Evolutionary conservation across 768 basidiomycete species (phyloP).

Genomic region (Podaxis rugospora): DNA sequence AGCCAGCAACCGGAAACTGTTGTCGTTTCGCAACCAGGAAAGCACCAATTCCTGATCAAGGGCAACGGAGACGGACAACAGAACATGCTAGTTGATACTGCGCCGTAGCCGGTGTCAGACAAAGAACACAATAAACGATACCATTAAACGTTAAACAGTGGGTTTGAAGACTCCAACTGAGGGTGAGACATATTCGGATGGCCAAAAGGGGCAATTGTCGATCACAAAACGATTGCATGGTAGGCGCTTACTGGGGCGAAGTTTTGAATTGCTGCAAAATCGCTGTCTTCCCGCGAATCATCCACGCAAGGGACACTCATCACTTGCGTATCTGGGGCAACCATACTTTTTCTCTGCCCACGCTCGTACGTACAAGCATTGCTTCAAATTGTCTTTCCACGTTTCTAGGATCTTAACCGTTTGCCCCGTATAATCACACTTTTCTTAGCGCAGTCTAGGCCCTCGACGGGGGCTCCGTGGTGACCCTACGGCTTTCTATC

Average conservation of each 20-base stretch:
- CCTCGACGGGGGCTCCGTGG: not conserved
- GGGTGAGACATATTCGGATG: not conserved
- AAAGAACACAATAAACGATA: not conserved
- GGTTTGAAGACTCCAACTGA: not conserved
- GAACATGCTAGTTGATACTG: slow-evolving; percentile 14
- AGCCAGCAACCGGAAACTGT: slow-evolving; percentile 43
- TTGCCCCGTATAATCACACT: not conserved
- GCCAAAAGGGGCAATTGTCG: not conserved
- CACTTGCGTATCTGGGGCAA: too few species aligned
- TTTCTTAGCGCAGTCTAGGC: not conserved
- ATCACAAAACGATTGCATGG: not conserved
- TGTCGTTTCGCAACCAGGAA: slow-evolving; percentile 58
- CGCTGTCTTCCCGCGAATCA: not conserved
- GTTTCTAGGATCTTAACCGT: not conserved
- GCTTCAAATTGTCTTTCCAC: not conserved
- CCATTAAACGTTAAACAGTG: not conserved
- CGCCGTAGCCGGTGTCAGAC: not conserved
- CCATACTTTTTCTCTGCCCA: not conserved
- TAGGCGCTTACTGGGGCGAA: not conserved
- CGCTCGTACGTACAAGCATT: too few species aligned
- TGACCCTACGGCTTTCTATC: not conserved
- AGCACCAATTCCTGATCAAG: slow-evolving; percentile 36
- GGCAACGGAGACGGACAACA: slow-evolving; percentile 15
- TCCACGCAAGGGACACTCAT: not conserved
- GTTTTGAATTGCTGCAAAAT: not conserved